A percentile compares a stretch with the other conserved stretches of the same genome.
Conservation (phyloP, 139 green algal genomes). For the Picochlorum sp. region DNA sequence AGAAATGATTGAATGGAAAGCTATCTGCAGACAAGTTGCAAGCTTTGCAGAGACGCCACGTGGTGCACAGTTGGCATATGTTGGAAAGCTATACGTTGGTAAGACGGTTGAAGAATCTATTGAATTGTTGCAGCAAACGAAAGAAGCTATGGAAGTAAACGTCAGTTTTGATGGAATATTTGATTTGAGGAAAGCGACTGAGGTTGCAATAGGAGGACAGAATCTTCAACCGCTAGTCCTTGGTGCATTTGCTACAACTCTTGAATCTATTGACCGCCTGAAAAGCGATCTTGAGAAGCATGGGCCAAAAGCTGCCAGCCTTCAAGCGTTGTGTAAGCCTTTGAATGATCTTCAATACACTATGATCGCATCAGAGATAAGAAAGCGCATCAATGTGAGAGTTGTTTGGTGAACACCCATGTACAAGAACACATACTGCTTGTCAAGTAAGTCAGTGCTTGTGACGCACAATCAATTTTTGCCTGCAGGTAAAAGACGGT, state of each 20-base stretch:
- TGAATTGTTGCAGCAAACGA: conserved; percentile 57
- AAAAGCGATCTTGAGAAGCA: neutral
- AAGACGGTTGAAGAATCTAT: conserved; percentile 35
- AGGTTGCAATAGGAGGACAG: conserved; percentile 17
- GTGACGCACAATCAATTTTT: too few species aligned
- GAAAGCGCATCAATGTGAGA: too few species aligned
- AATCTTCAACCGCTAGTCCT: conserved; percentile 52
- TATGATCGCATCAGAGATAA: too few species aligned
- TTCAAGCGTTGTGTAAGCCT: neutral
- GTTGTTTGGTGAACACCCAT: too few species aligned
- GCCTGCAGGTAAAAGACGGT: neutral
- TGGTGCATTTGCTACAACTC: conserved; percentile 46
- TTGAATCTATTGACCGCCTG: conserved; percentile 13
- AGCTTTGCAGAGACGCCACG: conserved; percentile 53
- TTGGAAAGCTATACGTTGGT: conserved; percentile 29
- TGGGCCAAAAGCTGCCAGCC: neutral
- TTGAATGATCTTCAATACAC: neutral
- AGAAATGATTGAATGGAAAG: conserved; percentile 53
- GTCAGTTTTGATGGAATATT: conserved; percentile 24
- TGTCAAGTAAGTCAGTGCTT: too few species aligned
- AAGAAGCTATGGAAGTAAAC: conserved; percentile 29
- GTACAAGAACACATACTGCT: too few species aligned
- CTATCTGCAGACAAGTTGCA: conserved; percentile 60
- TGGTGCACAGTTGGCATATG: conserved; percentile 33
- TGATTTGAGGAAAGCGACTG: conserved; percentile 46